Percentiles rank a stretch among this genome's conserved stretches.
These are phyloP conservation scores for Phytophthora ohioensis DNA, from an alignment of 352 stramenopile genomes.

Conservation along the genomic window DNA sequence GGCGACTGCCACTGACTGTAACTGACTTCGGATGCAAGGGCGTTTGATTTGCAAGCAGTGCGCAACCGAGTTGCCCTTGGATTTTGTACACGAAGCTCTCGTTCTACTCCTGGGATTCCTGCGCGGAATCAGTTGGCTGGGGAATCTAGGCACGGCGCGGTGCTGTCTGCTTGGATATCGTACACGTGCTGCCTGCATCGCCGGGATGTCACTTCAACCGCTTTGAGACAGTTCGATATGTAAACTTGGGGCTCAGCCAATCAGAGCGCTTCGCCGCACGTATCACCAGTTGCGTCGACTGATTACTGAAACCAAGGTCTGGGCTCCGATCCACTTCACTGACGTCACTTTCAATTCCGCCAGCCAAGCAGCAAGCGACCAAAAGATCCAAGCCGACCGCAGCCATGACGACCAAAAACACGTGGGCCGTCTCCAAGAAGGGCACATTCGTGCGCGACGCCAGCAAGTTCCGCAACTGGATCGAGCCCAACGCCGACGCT, in stretches of 20 bases:
- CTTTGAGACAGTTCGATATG: conserved; percentile 4
- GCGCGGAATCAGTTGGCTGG: too few relatives aligned
- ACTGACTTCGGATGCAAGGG: not conserved
- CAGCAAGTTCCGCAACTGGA: conserved; percentile 86
- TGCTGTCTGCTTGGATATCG: not conserved
- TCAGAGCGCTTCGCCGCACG: not conserved
- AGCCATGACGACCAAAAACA: conserved; percentile 68
- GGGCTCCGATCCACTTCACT: conserved; percentile 26
- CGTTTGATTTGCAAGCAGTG: too few relatives aligned
- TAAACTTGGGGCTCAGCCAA: conserved; percentile 22
- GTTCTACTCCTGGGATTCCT: too few relatives aligned
- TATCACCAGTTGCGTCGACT: conserved; percentile 14
- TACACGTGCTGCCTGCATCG: not conserved
- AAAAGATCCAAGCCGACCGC: not conserved
- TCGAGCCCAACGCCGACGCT: conserved; percentile 63
- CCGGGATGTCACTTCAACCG: not conserved
- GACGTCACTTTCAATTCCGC: conserved; percentile 36
- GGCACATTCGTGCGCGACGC: conserved; percentile 77
- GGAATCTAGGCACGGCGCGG: too few relatives aligned
- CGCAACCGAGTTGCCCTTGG: too few relatives aligned
- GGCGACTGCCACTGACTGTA: too few relatives aligned
- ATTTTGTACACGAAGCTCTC: too few relatives aligned
- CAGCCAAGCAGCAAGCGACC: conserved; percentile 6
- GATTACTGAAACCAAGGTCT: conserved; percentile 23
- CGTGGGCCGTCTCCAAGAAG: conserved; percentile 75